A percentile compares a stretch with the other conserved stretches of the same genome.
Conservation (phyloP, 73 alveolate species). For the Symbiodinium natans region DNA sequence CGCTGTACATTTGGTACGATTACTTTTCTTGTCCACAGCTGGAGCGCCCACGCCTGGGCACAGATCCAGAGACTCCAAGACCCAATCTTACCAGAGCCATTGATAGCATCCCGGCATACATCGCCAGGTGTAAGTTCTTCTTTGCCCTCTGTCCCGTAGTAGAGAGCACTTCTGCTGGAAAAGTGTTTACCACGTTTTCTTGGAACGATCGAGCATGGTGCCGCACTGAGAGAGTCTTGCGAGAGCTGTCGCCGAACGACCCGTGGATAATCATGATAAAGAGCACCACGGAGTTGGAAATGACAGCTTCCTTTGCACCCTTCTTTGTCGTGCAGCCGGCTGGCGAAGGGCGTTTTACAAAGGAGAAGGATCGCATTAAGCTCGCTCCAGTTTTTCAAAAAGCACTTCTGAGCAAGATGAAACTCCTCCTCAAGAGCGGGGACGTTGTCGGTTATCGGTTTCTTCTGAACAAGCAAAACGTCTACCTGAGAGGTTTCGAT, state of each 20-base stretch:
- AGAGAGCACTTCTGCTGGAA: not conserved
- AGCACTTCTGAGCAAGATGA: not conserved
- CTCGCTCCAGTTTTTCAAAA: not conserved
- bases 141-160: conserved; percentile 23
- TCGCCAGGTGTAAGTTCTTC: conserved; percentile 25
- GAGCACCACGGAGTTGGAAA: not conserved
- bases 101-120: conserved; percentile 30
- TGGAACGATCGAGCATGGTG: conserved; percentile 46
- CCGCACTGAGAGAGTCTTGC: not conserved
- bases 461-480: not conserved
- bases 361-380: not conserved
- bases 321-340: not conserved
- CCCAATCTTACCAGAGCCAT: not conserved
- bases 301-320: not conserved
- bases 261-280: not conserved
- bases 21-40: not conserved
- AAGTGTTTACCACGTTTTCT: not conserved
- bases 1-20: not conserved
- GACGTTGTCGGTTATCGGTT: conserved; percentile 16
- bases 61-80: not conserved
- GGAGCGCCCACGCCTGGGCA: not conserved
- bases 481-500: conserved; percentile 23
- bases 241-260: not conserved
- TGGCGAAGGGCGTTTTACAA: conserved; percentile 20
- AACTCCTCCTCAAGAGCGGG: not conserved